phyloP scores from a whole-genome alignment of 2,329 filamentous ascomycete species.

The Metarhizium album region DNA sequence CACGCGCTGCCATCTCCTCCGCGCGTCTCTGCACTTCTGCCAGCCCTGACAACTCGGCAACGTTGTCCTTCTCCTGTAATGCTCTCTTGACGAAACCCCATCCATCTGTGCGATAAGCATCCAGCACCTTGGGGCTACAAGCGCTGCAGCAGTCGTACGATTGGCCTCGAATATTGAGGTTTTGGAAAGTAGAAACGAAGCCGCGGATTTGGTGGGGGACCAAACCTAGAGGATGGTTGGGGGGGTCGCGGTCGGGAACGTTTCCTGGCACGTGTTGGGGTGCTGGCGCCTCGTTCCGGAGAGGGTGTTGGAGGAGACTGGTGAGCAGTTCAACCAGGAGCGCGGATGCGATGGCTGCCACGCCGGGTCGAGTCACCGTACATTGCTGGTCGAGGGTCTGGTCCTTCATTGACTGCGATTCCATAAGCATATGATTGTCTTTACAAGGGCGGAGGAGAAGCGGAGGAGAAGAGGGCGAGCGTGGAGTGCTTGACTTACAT shows the following conservation, averaged over 20 bases:
- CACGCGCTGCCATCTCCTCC: slow-evolving; percentile 37
- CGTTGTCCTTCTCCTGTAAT: slow-evolving; percentile 64
- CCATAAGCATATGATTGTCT: slow-evolving; percentile 3
- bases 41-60: slow-evolving; percentile 64
- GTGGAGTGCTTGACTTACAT: slow-evolving; percentile 50
- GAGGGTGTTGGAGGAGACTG: slow-evolving; percentile 77
- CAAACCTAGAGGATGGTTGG: slow-evolving; percentile 51
- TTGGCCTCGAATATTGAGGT: slow-evolving; percentile 59
- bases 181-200: slow-evolving; percentile 64
- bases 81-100: slow-evolving; percentile 72
- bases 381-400: slow-evolving; percentile 96
- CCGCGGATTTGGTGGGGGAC: slow-evolving; percentile 75
- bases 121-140: slow-evolving; percentile 60
- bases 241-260: slow-evolving; percentile 42
- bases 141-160: slow-evolving; percentile 76
- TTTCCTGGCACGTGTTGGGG: slow-evolving; percentile 31
- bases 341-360: slow-evolving; percentile 85
- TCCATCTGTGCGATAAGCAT: slow-evolving; percentile 53
- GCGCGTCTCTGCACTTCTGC: slow-evolving; percentile 58
- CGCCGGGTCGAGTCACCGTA: slow-evolving; percentile 87
- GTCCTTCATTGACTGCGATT: slow-evolving; percentile 71
- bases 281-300: slow-evolving; percentile 52
- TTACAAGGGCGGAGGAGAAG: too few species aligned
- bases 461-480: neutral
- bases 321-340: slow-evolving; percentile 83